Base-by-base conservation (phyloP, 192 early-diverging fungal genomes). In the Kappamyces sp. region DNA sequence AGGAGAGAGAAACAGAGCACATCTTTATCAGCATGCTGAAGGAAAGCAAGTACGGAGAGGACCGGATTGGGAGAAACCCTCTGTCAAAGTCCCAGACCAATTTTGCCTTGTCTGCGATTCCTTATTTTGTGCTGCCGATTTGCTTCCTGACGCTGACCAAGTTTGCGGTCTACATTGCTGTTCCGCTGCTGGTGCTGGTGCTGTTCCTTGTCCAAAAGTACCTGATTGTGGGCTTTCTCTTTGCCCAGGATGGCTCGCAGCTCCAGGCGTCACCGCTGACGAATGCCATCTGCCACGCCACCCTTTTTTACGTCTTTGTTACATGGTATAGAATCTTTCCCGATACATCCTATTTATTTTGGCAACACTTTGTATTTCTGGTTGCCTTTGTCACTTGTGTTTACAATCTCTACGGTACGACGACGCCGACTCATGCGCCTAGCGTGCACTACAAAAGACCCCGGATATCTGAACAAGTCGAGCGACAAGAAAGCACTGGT, bases 271-370 rank as follows among this genome's bases (percentile, higher is more conserved):
- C 90, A 40, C 94, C 94, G 0, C 91, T 91, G 52, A 78, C 86
- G 54, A 86, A 88, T 1, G 80, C 84, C 45, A 84, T 98, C 59
- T 91, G 90, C 63, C 95, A 98, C 72, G 75, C 89, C 2, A 88
- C 88, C 1, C 75, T 91, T 7, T 75, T 94, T 59, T 88, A 78
- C 66, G 80, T 85, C 4, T 58, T 79, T 12, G 15, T 83, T 14
- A 76, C 79, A 2, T 96, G 88, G 88, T 47, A 70, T 11, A 68
- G 71, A 7, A 66, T 94, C n/a, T 59, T 92, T 7, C 84, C 83
- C 34, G 75, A 85, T 77, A 86, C 69, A 61, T 42, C n/a, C 48
- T 38, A 45, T 54, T 55, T 86, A 43, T 65, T 78, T 32, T 65
- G 80, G 55, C 49, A 73, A 5, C 86, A 96, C 59, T 40, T 89